phyloP scores from a whole-genome alignment of 1,284 basidiomycete species.

The Apiotrichum akiyoshidainum region DNA sequence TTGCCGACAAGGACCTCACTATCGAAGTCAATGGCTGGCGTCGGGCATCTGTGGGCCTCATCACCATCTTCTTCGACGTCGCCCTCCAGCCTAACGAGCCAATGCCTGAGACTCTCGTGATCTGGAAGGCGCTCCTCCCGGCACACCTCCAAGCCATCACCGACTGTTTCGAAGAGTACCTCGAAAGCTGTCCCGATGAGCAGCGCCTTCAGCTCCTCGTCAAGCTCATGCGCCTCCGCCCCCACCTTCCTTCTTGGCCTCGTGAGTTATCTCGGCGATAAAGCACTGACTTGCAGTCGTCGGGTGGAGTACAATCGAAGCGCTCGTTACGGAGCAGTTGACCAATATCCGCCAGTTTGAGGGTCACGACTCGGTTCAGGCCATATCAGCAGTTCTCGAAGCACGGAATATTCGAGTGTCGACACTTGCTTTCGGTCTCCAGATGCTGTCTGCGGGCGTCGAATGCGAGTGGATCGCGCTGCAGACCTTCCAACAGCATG shows the following conservation, averaged over 20 bases:
- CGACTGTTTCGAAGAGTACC: constrained; percentile 36
- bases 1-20: constrained; percentile 30
- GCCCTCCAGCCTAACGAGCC: constrained; percentile 26
- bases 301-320: constrained; percentile 36
- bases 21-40: constrained; percentile 27
- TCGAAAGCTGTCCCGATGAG: constrained; percentile 40
- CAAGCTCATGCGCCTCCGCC: constrained; percentile 24
- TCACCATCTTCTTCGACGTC: constrained; percentile 32
- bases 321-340: constrained; percentile 33
- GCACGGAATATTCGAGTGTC: constrained; percentile 30
- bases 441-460: constrained; percentile 39
- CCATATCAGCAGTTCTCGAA: constrained; percentile 28
- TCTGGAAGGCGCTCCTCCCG: constrained; percentile 28
- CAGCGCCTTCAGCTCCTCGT: constrained; percentile 27
- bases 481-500: constrained; percentile 43
- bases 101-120: constrained; percentile 28
- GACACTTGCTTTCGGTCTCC: constrained; percentile 32
- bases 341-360: constrained; percentile 25
- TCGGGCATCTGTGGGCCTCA: constrained; percentile 26
- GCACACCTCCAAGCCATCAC: constrained; percentile 34
- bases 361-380: constrained; percentile 15
- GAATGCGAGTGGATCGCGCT: constrained; percentile 27
- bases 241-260: constrained; percentile 31
- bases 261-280: constrained; percentile 21
- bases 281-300: constrained; percentile 26